Conservation (phyloP, 2,329 filamentous ascomycete species). For the Aureobasidium sp. region DNA sequence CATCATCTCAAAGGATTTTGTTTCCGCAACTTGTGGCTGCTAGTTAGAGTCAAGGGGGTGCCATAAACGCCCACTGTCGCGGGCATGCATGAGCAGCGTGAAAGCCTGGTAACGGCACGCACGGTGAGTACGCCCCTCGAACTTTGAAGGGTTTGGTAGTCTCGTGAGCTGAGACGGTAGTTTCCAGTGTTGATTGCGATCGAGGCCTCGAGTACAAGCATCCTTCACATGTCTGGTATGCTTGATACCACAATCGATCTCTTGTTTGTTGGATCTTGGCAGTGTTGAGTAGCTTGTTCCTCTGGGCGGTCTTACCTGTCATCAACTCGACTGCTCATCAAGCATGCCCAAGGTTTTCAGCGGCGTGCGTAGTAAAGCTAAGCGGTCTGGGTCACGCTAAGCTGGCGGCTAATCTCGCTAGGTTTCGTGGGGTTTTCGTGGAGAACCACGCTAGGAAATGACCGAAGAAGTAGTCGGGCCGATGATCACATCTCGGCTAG, state of each 20-base stretch:
- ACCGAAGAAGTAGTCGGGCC: slow-evolving; percentile 8
- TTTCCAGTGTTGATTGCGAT: neutral
- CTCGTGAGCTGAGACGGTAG: neutral
- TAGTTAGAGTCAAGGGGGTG: slow-evolving; percentile 8
- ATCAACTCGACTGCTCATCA: neutral
- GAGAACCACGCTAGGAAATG: slow-evolving; percentile 1
- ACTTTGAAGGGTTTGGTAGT: neutral
- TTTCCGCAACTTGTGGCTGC: neutral
- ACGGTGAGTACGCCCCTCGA: neutral
- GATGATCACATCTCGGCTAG: neutral
- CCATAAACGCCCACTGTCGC: neutral
- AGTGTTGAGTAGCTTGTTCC: neutral
- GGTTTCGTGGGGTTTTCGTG: slow-evolving; percentile 1
- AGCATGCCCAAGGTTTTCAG: neutral
- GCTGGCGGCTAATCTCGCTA: neutral
- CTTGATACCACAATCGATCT: neutral
- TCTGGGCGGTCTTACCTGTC: slow-evolving; percentile 1
- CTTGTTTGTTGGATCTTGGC: neutral
- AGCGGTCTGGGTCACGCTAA: slow-evolving; percentile 7
- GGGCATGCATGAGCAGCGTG: neutral
- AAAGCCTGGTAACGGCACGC: slow-evolving; percentile 3
- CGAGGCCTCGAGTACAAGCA: neutral
- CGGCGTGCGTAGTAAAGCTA: neutral
- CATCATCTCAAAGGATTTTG: slow-evolving; percentile 1
- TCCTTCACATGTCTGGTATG: neutral